phyloP scores from a whole-genome alignment of 768 basidiomycete genomes.

The Paxillus ammoniavirescens region DNA sequence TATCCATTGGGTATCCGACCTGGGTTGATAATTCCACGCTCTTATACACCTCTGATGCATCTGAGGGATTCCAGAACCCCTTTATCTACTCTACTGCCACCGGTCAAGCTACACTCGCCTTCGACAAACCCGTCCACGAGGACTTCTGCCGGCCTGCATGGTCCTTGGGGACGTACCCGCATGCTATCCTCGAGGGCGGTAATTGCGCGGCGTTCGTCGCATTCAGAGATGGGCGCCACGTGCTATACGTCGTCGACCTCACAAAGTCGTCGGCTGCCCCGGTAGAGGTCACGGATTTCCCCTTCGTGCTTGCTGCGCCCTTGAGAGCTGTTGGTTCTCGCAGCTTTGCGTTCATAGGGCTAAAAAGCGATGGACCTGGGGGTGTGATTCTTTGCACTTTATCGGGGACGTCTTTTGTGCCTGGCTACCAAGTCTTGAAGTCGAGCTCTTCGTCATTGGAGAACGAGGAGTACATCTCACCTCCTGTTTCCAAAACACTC shows the following conservation, averaged over 20 bases:
- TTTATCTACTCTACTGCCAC: conserved; percentile 22
- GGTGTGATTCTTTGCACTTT: conserved; percentile 3
- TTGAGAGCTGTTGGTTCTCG: background rate
- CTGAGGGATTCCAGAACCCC: conserved; percentile 59
- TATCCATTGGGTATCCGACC: conserved; percentile 35
- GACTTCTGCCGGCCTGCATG: conserved; percentile 28
- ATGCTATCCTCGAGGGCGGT: conserved; percentile 13
- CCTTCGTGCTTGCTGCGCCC: background rate
- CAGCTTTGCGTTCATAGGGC: background rate
- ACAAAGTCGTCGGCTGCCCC: background rate
- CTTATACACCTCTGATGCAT: conserved; percentile 56
- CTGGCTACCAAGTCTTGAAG: background rate
- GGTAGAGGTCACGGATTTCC: conserved; percentile 4
- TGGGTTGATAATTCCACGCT: conserved; percentile 47
- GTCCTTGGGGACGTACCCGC: background rate
- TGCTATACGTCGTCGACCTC: conserved; percentile 33
- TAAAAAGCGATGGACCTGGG: background rate
- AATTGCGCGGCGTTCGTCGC: conserved; percentile 31
- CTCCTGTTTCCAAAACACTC: conserved; percentile 5
- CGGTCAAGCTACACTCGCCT: conserved; percentile 24
- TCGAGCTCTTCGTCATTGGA: conserved; percentile 16
- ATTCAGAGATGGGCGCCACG: conserved; percentile 25
- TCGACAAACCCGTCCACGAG: conserved; percentile 16
- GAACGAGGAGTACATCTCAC: conserved; percentile 8
- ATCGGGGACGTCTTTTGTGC: background rate